phyloP scores from a whole-genome alignment of 208 protist genomes.

The Vickermania ingenoplastis region DNA sequence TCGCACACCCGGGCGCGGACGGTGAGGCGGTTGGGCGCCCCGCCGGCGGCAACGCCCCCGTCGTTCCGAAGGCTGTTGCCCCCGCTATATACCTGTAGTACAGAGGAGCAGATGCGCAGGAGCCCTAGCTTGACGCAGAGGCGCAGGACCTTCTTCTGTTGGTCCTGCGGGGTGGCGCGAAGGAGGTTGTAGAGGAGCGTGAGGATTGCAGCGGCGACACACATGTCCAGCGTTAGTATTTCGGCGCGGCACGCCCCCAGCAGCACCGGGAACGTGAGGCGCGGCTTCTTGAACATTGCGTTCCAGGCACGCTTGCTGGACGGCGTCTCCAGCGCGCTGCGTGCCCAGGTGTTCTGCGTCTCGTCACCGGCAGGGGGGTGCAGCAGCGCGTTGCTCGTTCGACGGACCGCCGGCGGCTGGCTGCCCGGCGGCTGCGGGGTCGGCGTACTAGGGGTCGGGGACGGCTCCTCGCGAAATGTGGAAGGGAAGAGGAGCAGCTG shows the following conservation, averaged over 20 bases:
- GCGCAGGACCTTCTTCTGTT: conserved; percentile 25
- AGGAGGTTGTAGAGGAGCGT: conserved; percentile 70
- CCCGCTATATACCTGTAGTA: conserved; percentile 21
- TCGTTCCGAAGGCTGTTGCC: conserved; percentile 1
- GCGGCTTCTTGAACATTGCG: conserved; percentile 40
- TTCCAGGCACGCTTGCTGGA: conserved; percentile 32
- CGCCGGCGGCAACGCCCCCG: not conserved
- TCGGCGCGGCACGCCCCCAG: conserved; percentile 33
- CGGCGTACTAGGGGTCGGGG: not conserved
- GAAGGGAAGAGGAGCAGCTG: not conserved
- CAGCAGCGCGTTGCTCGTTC: not conserved
- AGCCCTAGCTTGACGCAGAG: conserved; percentile 42
- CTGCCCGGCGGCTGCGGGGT: not conserved
- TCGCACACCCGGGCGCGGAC: conserved; percentile 15
- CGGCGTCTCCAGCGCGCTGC: conserved; percentile 9
- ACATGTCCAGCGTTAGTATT: conserved; percentile 18
- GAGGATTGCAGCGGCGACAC: conserved; percentile 27
- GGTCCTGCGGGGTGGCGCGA: conserved; percentile 18
- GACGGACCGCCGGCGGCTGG: not conserved
- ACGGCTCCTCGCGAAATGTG: not conserved
- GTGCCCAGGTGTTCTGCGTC: not conserved
- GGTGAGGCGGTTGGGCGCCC: not conserved
- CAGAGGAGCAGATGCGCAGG: conserved; percentile 21
- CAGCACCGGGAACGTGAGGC: conserved; percentile 36
- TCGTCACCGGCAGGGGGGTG: not conserved